Evolutionary conservation across 164 flowering plant genomes (phyloP), one percentile per base, ranked within the genome.

Genomic region (Magnolia kwangsiensis): DNA sequence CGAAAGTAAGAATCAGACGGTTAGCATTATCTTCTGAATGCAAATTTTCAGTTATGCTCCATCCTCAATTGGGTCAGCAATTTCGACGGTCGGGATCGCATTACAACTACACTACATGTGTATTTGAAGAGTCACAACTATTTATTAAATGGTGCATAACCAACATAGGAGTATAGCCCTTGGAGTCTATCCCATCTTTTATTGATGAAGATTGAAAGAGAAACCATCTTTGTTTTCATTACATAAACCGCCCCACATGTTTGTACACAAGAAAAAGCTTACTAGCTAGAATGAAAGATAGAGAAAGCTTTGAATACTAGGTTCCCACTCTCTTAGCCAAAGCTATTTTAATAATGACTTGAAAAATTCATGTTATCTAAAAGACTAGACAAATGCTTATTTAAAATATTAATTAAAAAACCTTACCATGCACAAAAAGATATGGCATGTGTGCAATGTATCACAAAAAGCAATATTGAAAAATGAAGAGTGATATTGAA

Each of bases 391-490:
- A 23, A 65, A 24, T 21, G 29, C 68, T 65, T 65, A 24, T 20
- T 19, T 8, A 11, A 65, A 20, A n/a, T n/a, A n/a, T 65, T 24
- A 20, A 65, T 4, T 65, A 4, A 10, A 65, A 10, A 65, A 24
- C 14, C 68, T 20, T 65, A 24, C 68, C 19, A 63, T 18, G 65
- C 10, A 63, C 7, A n/a, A 63, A 63, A 18, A 63, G 65, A 18
- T n/a, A 63, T 63, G 65, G 65, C 10, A 65, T 65, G 24, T 21
- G 68, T 65, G 68, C 68, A 65, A 21, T 65, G 68, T 11, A 65
- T 24, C 68, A 19, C 27, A 20, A 23, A 23, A 23, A 8, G 68
- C 68, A 65, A 65, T 11, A 24, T 37, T 65, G 68, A 11, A 65
- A 65, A 55, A 16, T 55, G 61, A 55, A 37, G 45, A 4, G 45